A percentile compares a stretch with the other conserved stretches of the same genome.
Conservation (phyloP, 495 filamentous ascomycete genomes). For the Lichina pygmaea region DNA sequence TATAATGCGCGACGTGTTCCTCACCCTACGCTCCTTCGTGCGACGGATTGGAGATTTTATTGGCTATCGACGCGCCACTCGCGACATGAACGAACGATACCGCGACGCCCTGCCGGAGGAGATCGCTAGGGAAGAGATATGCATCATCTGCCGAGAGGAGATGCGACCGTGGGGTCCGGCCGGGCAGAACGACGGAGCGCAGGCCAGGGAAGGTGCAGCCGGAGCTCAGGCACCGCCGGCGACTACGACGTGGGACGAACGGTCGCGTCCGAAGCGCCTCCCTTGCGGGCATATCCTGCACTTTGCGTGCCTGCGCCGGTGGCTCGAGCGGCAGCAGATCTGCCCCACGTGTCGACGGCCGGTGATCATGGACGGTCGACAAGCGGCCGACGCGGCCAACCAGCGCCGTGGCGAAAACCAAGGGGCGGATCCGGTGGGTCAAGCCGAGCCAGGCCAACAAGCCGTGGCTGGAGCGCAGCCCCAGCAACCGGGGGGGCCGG, state of each 20-base stretch:
- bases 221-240: constrained; percentile 12
- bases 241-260: constrained; percentile 33
- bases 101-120: constrained; percentile 81
- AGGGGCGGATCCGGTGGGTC: constrained; percentile 1
- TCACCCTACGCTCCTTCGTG: constrained; percentile 75
- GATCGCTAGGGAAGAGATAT: constrained; percentile 61
- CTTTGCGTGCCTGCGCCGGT: constrained; percentile 79
- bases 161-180: constrained; percentile 41
- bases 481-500: constrained; percentile 7
- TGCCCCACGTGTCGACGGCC: constrained; percentile 83
- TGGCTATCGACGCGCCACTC: constrained; percentile 63
- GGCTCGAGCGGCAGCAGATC: constrained; percentile 94
- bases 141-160: constrained; percentile 92
- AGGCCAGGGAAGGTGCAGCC: constrained; percentile 7
- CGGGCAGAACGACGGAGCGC: constrained; percentile 8
- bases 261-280: constrained; percentile 76
- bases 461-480: not conserved
- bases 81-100: constrained; percentile 77
- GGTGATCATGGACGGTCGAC: constrained; percentile 20
- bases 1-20: constrained; percentile 80
- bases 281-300: constrained; percentile 92
- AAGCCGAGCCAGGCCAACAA: not conserved
- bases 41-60: constrained; percentile 70
- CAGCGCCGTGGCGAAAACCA: constrained; percentile 6
- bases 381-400: constrained; percentile 9